Base-by-base conservation (phyloP, 1,139 yeast species). In the Geotrichum europaeum region DNA sequence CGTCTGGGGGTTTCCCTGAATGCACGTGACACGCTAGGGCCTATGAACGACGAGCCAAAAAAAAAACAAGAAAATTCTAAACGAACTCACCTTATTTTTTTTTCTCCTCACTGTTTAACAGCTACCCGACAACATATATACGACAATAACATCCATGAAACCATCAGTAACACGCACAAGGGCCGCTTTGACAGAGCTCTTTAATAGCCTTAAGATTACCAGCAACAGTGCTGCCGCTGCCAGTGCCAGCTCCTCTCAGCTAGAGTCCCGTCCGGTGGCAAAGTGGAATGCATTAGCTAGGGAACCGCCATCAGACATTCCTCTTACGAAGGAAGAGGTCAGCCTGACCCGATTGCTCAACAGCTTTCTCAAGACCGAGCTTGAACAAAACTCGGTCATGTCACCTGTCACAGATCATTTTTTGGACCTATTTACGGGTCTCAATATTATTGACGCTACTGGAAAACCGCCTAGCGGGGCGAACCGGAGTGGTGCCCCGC, bases 381-480 rank as follows among this genome's bases (percentile, higher is more conserved):
- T 69, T 36, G 56, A 57, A 47, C 59, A 60, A 36, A 61, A 62
- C 30, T 65, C 71, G 15, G 59, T 59, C 28, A 45, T 30, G 24
- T 52, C 53, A 22, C 68, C 69, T 5, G 64, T 70, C 7, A 53
- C 63, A 25, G 64, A 62, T 40, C 73, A 70, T 56, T 70, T 69
- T 57, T 64, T 67, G 56, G 70, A 69, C 25, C 64, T 70, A 22
- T 66, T 70, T 54, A 63, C 66, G 3, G 73, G 72, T 2, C 66
- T 70, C 12, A 66, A 66, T 34, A 62, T 66, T 18, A 34, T 59
- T 63, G 45, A 63, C 58, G 25, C 57, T 36, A 20, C 24, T 25
- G 43, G 43, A 12, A 51, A 45, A 51, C 34, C 47, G 49, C 24
- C 49, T 59, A 52, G 54, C 58, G 22, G 51, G 56, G 36, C 47